Evolutionary conservation across 805 yeast species (phyloP).

Genomic region (Teunomyces panamensis): DNA sequence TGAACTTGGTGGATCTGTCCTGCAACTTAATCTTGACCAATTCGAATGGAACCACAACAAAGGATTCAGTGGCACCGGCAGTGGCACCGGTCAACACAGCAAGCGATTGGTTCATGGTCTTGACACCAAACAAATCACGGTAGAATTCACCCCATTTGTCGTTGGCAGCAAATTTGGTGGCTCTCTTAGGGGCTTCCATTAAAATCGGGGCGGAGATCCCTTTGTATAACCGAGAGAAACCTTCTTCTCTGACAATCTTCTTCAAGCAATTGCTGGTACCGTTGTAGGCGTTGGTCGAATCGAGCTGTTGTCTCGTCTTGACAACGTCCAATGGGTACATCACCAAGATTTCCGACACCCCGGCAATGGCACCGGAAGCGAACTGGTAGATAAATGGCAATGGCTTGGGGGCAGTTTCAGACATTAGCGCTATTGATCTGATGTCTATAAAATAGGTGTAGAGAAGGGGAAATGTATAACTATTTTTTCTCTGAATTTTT

Average conservation of each 20-base stretch:
- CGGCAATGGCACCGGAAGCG: conserved; percentile 91
- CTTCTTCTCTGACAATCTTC: conserved; percentile 85
- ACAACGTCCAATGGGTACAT: conserved; percentile 98
- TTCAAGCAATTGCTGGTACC: conserved; percentile 83
- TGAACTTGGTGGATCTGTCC: conserved; percentile 78
- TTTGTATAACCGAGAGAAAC: conserved; percentile 76
- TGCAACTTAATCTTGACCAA: conserved; percentile 92
- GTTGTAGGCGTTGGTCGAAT: conserved; percentile 59
- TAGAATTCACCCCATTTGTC: conserved; percentile 93
- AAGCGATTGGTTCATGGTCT: conserved; percentile 71
- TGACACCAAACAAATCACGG: conserved; percentile 64
- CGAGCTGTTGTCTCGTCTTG: conserved; percentile 90
- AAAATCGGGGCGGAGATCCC: conserved; percentile 95
- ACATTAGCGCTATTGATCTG: neutral
- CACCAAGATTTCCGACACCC: conserved; percentile 90
- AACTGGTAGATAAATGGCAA: conserved; percentile 92
- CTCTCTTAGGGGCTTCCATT: conserved; percentile 99
- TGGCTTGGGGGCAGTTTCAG: conserved; percentile 7
- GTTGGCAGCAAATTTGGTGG: conserved; percentile 96
- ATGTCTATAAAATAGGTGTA: no score
- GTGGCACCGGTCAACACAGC: conserved; percentile 94
- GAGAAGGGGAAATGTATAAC: no score
- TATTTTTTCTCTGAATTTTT: neutral
- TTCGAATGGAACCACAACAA: conserved; percentile 97
- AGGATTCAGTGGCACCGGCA: conserved; percentile 96